Percentiles rank a stretch among this genome's conserved stretches.
These are phyloP conservation scores for Candida jianshihensis DNA, from an alignment of 805 yeast species.

Conservation along the genomic window DNA sequence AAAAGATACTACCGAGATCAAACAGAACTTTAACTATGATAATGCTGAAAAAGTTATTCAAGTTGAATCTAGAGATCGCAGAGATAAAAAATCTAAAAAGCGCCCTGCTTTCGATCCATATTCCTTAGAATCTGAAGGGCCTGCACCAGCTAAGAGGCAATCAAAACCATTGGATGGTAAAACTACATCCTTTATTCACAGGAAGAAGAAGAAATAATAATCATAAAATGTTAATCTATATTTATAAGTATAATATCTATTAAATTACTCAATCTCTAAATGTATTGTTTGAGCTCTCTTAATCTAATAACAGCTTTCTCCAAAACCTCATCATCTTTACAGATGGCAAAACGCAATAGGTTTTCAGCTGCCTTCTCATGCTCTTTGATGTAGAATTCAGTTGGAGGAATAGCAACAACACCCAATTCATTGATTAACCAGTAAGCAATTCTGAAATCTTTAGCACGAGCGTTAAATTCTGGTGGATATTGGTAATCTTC, in stretches of 20 bases:
- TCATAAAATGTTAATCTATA: not conserved
- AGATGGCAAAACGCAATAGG: conserved; percentile 88
- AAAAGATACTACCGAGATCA: conserved; percentile 2
- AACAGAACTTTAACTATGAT: conserved; percentile 36
- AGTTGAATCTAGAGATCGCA: conserved; percentile 14
- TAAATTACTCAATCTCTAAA: no score
- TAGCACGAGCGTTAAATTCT: conserved; percentile 60
- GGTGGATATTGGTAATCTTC: conserved; percentile 63
- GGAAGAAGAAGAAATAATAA: conserved; percentile 10
- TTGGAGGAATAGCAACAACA: conserved; percentile 94
- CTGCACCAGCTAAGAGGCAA: conserved; percentile 43
- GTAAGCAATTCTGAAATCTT: conserved; percentile 82
- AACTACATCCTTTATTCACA: conserved; percentile 15
- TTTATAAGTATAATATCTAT: no score
- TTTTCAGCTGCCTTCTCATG: conserved; percentile 75
- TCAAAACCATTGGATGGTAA: conserved; percentile 13
- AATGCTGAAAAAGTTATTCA: conserved; percentile 36
- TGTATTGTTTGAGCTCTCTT: conserved; percentile 59
- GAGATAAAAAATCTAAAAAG: conserved; percentile 29
- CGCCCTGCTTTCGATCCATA: conserved; percentile 51
- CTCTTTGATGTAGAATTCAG: conserved; percentile 78
- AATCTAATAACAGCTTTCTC: conserved; percentile 78
- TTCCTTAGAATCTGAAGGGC: conserved; percentile 40
- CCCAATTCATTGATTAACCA: conserved; percentile 93
- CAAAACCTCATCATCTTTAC: conserved; percentile 81